These are phyloP conservation scores for Cyclotella baltica DNA, from an alignment of 108 stramenopile genomes.

Conservation along the genomic window DNA sequence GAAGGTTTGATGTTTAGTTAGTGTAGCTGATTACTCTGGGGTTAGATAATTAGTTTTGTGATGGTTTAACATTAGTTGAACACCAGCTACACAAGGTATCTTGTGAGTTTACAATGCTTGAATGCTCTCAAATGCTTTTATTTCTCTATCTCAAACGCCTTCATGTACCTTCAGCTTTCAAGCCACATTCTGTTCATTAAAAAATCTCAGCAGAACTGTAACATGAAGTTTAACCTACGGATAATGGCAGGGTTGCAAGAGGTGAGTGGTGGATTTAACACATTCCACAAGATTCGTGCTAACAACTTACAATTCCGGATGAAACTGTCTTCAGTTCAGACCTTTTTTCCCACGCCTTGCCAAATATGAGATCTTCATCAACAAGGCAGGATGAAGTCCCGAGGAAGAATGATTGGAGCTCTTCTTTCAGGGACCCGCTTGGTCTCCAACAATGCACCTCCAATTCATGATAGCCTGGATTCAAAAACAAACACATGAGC, in stretches of 20 bases:
- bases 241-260: neutral
- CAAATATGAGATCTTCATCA: conserved; percentile 57
- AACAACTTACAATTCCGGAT: conserved; percentile 52
- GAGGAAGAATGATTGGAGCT: conserved; percentile 62
- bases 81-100: too few relatives aligned
- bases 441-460: conserved; percentile 63
- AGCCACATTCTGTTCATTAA: conserved; percentile 32
- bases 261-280: neutral
- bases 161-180: neutral
- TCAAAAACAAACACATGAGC: neutral
- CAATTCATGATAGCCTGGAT: conserved; percentile 53
- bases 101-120: too few relatives aligned
- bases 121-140: neutral
- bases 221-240: conserved; percentile 16
- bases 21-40: too few relatives aligned
- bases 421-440: conserved; percentile 56
- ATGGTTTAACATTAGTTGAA: too few relatives aligned
- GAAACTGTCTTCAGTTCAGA: conserved; percentile 55
- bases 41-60: too few relatives aligned
- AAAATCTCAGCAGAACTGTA: conserved; percentile 21
- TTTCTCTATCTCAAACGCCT: neutral
- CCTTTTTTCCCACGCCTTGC: conserved; percentile 64
- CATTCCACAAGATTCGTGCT: neutral
- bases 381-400: conserved; percentile 61
- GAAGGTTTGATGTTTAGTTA: too few relatives aligned